Evolutionary conservation across 345 rosid genomes (phyloP), one percentile per base, ranked within the genome.

Genomic region (Iberis pinnata): DNA sequence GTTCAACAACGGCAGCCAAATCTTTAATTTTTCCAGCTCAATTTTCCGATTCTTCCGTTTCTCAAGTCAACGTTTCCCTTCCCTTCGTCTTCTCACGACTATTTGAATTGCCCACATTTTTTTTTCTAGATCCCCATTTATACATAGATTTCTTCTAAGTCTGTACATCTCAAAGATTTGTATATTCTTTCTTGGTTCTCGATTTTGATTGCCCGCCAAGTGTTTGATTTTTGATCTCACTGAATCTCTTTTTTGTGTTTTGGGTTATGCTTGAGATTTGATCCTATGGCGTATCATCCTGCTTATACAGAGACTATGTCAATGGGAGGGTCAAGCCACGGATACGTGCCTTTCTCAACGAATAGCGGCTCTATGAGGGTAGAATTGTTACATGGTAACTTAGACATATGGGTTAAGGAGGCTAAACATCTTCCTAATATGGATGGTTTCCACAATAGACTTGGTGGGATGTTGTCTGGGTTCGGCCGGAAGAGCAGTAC

Each of bases 351-450:
- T 1, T 81, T 83, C 64, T 63, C 69, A 7, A 76, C 90, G 57
- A 68, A 43, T 53, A 68, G 66, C 25, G 81, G 71, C 32, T 82
- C 90, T 39, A 46, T 80, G 55, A 73, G 77, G 60, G 69, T 75
- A 7, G 46, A 75, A 20, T 77, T 79, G 31, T 69, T 89, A 51
- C 98, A 89, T 71, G 98, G 98, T 12, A 80, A 77, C 63, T 62
- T 89, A 50, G 96, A 86, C 54, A 79, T 89, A 60, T 82, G 81
- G 86, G 83, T 89, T 58, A 80, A 76, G 68, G 82, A 79, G 52
- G 98, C 96, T 61, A 79, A 78, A 32, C 79, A 80, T 68, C 87
- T 90, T 20, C 98, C 98, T 5, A 90, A 90, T 69, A 72, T 86
- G 85, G 98, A 90, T 63, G 69, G 76, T 60, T 76, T 89, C 53